A percentile compares a stretch with the other conserved stretches of the same genome.
phyloP scores from a whole-genome alignment of 116 monocot species.

The Zostera marina region DNA sequence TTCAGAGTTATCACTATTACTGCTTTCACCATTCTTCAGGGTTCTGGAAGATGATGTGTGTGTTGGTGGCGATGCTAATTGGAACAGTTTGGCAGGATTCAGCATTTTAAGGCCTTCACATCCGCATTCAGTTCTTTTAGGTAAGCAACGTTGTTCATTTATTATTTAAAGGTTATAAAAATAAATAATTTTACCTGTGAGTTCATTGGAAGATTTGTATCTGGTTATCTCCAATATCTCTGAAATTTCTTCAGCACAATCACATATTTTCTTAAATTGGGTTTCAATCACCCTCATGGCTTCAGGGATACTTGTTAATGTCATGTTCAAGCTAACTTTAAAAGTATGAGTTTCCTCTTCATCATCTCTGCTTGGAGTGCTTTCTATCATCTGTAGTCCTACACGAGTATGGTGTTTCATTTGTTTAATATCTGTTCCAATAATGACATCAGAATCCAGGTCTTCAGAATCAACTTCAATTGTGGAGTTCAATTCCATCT shows the following conservation, averaged over 20 bases:
- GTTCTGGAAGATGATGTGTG: slow-evolving; percentile 57
- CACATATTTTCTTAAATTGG: slow-evolving; percentile 52
- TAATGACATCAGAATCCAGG: background rate
- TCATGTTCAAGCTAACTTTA: slow-evolving; percentile 46
- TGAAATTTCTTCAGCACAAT: slow-evolving; percentile 56
- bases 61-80: slow-evolving; percentile 17
- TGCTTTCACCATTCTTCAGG: slow-evolving; percentile 9
- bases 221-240: slow-evolving; percentile 51
- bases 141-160: background rate
- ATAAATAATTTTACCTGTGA: slow-evolving; percentile 22
- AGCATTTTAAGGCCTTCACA: slow-evolving; percentile 32
- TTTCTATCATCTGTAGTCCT: slow-evolving; percentile 20
- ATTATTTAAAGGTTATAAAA: background rate
- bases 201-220: slow-evolving; percentile 36
- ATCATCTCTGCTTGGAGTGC: slow-evolving; percentile 13
- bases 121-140: background rate
- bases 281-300: slow-evolving; percentile 48
- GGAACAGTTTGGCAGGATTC: slow-evolving; percentile 59
- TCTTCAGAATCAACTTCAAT: slow-evolving; percentile 7
- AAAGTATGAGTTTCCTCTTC: slow-evolving; percentile 55
- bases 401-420: slow-evolving; percentile 28
- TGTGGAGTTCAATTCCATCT: slow-evolving; percentile 5
- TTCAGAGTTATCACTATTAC: slow-evolving; percentile 45
- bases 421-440: slow-evolving; percentile 10
- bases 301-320: slow-evolving; percentile 34